These are phyloP conservation scores for Polygonum maritimum DNA, from an alignment of 148 eudicot genomes.

Conservation along the genomic window DNA sequence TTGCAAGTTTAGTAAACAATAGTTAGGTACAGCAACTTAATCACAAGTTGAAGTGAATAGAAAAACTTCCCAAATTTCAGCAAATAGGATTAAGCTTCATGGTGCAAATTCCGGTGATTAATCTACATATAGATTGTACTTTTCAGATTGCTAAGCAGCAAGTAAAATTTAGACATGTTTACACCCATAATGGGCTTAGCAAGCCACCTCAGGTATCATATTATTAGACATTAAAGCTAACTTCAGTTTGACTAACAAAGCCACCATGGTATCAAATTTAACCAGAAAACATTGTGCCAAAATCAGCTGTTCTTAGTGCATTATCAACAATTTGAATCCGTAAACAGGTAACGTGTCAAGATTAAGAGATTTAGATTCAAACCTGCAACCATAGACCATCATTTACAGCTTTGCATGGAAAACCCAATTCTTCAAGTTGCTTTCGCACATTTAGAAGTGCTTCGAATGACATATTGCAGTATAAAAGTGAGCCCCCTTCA, in stretches of 20 bases:
- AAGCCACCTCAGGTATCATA: neutral
- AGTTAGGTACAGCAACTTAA: neutral
- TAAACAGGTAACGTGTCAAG: neutral
- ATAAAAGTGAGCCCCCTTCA: constrained; percentile 92
- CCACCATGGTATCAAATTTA: neutral
- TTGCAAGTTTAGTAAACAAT: neutral
- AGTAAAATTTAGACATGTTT: neutral
- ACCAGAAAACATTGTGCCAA: neutral
- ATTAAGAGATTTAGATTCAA: constrained; percentile 13
- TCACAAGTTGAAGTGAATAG: neutral
- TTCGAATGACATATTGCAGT: constrained; percentile 93
- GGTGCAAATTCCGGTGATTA: neutral
- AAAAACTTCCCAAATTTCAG: neutral
- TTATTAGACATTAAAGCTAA: neutral
- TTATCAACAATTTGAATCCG: neutral
- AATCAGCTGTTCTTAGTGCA: neutral
- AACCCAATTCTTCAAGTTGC: constrained; percentile 94
- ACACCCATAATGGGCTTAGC: neutral
- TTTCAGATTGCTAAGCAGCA: neutral
- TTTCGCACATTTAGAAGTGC: constrained; percentile 92
- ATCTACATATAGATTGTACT: neutral
- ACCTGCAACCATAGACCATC: constrained; percentile 99
- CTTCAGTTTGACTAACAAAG: neutral
- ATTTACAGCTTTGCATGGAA: constrained; percentile 96
- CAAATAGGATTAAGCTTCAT: neutral